Evolutionary conservation across 495 filamentous ascomycete genomes (phyloP), one percentile per base, ranked within the genome.

Genomic region (Aspergillus cavernicola): DNA sequence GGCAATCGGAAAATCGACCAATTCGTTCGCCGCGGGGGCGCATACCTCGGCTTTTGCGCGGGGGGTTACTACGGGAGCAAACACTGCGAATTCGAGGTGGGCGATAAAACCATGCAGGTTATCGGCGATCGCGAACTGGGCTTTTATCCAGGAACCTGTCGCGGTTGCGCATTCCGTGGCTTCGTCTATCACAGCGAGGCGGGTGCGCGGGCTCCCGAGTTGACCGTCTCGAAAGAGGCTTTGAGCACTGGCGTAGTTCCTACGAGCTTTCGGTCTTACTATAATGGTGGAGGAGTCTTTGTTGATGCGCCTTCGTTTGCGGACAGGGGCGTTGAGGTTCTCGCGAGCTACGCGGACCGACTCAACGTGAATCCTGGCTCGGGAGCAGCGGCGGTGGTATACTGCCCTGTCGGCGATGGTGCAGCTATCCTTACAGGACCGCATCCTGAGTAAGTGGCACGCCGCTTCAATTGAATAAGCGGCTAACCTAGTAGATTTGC

Each of bases 241-340:
- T 80, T 93, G 49, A 63, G 66, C n/a, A 61, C 65, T 11, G 74
- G 68, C 0, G 66, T 71, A n/a, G 67, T 88, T 6, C 86, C 83
- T 1, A 76, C 82, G 2, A 72, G 69, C 0, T 91, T 97, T 59
- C 74, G 75, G 38, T 85, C 81, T 10, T 98, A 98, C 63, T 96
- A 92, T 66, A 98, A 98, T 67, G 93, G 93, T 3, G 93, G 93
- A 2, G 92, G 95, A 9, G 84, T 95, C n/a, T 98, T 96, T 75
- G 86, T 95, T 9, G 85, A 93, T 71, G 86, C 88, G 15, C 76
- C 78, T 1, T 75, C 78, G 40, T 77, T 80, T 49, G 72, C 74
- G 29, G 79, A 83, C 35, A 66, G 74, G 56, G 85, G 84, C 2
- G 81, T 96, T 9, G 84, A 97, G 66, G 78, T 96, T 6, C 72